These are phyloP conservation scores for thale cress (Arabidopsis thaliana) DNA, from an alignment of 345 rosid species.

Conservation along the genomic window DNA sequence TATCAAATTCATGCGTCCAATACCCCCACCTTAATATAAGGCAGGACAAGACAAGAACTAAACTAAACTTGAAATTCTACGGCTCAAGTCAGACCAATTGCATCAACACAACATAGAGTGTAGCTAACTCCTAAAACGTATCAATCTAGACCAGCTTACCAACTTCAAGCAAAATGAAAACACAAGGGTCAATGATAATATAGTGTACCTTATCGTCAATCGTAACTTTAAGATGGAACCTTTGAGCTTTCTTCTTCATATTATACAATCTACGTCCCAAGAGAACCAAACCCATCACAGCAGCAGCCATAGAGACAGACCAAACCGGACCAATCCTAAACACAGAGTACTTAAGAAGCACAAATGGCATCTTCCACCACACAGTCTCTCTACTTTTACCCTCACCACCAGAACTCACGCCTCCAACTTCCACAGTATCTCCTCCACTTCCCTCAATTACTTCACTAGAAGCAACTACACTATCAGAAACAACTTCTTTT, in stretches of 20 bases:
- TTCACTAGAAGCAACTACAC: slow-evolving; percentile 27
- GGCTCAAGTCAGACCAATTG: background rate
- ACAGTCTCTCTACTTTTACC: slow-evolving; percentile 48
- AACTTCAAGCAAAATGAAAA: background rate
- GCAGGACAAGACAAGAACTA: background rate
- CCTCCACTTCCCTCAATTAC: slow-evolving; percentile 19
- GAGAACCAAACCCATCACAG: slow-evolving; percentile 77
- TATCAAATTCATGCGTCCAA: too few relatives aligned
- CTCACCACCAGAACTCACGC: slow-evolving; percentile 42
- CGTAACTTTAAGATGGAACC: slow-evolving; percentile 78
- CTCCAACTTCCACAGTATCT: slow-evolving; percentile 30
- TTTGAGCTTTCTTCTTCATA: slow-evolving; percentile 73
- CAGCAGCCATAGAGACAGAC: slow-evolving; percentile 93
- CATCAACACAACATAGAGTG: slow-evolving; percentile 13
- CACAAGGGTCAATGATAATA: background rate
- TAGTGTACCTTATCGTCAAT: slow-evolving; percentile 82
- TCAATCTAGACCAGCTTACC: slow-evolving; percentile 11
- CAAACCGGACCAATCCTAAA: slow-evolving; percentile 80
- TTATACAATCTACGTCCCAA: slow-evolving; percentile 76
- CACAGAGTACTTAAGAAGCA: slow-evolving; percentile 71
- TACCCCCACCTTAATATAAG: background rate
- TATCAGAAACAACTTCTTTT: slow-evolving; percentile 23
- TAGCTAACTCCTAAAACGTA: background rate
- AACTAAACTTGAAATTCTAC: background rate
- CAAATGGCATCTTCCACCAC: slow-evolving; percentile 97